Conservation (phyloP, 1,139 yeast species). For the Starmera stellimalicola region DNA sequence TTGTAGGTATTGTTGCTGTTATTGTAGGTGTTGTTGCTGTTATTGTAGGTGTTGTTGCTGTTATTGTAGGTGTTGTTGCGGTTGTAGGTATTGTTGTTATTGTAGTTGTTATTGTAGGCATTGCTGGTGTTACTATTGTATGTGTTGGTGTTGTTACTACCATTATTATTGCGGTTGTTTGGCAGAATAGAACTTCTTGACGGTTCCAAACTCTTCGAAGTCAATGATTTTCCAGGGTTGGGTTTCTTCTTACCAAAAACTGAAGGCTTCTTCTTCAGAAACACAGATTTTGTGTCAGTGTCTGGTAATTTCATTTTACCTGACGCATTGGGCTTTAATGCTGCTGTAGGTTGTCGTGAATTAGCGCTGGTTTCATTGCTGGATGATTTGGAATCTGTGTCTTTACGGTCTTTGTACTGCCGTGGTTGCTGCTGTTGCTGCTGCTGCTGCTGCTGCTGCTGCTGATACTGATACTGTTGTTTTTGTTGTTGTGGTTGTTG, state of each 20-base stretch:
- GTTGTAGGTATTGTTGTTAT: conserved; percentile 1
- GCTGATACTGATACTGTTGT: no score
- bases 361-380: background rate
- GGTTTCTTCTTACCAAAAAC: background rate
- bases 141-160: background rate
- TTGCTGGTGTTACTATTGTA: background rate
- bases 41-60: background rate
- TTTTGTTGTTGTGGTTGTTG: no score
- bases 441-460: no score
- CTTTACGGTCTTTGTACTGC: no score
- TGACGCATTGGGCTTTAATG: no score
- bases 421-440: no score
- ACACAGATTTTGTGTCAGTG: background rate
- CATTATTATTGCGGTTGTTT: background rate
- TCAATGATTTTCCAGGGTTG: background rate
- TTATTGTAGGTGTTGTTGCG: conserved; percentile 1
- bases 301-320: no score
- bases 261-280: background rate
- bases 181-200: conserved; percentile 6
- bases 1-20: background rate
- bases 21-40: background rate
- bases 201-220: conserved; percentile 2
- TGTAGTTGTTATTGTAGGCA: background rate
- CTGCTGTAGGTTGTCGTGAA: no score
- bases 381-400: no score